phyloP scores from a whole-genome alignment of 345 rosid species.

The Euphorbia peplus region DNA sequence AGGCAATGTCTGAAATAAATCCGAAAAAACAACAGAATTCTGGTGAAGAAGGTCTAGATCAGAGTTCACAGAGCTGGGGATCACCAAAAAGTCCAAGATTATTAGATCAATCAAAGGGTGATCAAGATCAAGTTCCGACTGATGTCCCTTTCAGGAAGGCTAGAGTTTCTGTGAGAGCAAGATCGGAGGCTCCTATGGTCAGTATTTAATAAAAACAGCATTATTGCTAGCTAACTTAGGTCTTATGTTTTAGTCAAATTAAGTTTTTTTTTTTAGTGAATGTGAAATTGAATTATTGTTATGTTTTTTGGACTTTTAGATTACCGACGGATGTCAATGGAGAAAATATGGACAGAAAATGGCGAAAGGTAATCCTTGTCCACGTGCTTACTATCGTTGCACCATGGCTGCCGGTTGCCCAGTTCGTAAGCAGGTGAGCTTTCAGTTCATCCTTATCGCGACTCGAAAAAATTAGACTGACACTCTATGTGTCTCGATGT shows the following conservation, averaged over 20 bases:
- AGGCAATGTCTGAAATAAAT: slow-evolving; percentile 28
- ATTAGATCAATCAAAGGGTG: slow-evolving; percentile 34
- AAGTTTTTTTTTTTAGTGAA: neutral
- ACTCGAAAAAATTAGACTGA: no score
- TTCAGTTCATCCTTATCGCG: no score
- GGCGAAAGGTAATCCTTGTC: slow-evolving; percentile 89
- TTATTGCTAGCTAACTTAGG: neutral
- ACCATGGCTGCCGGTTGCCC: slow-evolving; percentile 73
- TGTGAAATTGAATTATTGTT: neutral
- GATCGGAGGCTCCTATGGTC: slow-evolving; percentile 57
- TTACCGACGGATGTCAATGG: slow-evolving; percentile 93
- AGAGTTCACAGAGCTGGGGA: slow-evolving; percentile 40
- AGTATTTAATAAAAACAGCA: neutral
- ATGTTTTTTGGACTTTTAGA: slow-evolving; percentile 31
- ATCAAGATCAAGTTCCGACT: slow-evolving; percentile 36
- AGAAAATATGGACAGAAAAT: slow-evolving; percentile 93
- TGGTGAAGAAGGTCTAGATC: slow-evolving; percentile 38
- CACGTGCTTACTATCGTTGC: slow-evolving; percentile 95
- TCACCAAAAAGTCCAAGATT: slow-evolving; percentile 45
- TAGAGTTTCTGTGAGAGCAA: slow-evolving; percentile 51
- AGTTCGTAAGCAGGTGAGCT: slow-evolving; percentile 79
- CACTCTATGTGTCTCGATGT: no score
- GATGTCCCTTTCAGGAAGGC: slow-evolving; percentile 54
- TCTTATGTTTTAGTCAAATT: no score
- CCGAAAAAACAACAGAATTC: slow-evolving; percentile 23